Percentiles rank a stretch among this genome's conserved stretches.
Evolutionary conservation across 2,329 filamentous ascomycete species (phyloP).

Genomic region (Colletotrichum higginsianum): DNA sequence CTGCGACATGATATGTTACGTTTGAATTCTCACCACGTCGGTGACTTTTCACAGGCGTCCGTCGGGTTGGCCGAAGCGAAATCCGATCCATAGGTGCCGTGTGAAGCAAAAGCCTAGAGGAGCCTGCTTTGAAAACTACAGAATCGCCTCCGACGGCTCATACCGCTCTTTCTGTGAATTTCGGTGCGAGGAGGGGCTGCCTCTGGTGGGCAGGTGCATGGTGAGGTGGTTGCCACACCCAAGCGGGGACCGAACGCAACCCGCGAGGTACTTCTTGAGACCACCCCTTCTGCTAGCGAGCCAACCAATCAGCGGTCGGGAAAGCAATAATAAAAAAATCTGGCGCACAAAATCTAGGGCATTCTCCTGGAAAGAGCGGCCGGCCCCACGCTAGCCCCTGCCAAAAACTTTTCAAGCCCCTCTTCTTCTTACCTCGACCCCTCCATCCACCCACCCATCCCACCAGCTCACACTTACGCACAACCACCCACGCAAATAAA

Average conservation of each 20-base stretch:
- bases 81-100: too few relatives aligned
- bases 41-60: neutral
- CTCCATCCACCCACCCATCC: slow-evolving; percentile 18
- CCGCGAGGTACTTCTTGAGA: slow-evolving; percentile 23
- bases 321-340: slow-evolving; percentile 18
- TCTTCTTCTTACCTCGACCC: slow-evolving; percentile 28
- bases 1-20: neutral
- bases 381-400: slow-evolving; percentile 17
- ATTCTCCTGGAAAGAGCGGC: slow-evolving; percentile 22
- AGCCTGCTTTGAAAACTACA: neutral
- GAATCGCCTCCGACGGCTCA: slow-evolving; percentile 1
- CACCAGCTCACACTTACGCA: slow-evolving; percentile 14
- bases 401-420: slow-evolving; percentile 33
- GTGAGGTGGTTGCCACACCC: slow-evolving; percentile 14
- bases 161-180: slow-evolving; percentile 31
- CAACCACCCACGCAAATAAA: slow-evolving; percentile 23
- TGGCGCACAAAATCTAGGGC: slow-evolving; percentile 34
- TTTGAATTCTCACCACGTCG: too few relatives aligned
- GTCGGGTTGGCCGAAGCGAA: too few relatives aligned
- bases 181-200: slow-evolving; percentile 15
- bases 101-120: neutral
- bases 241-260: slow-evolving; percentile 18
- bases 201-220: slow-evolving; percentile 28
- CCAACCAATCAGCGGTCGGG: slow-evolving; percentile 5
- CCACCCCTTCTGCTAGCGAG: neutral